These are phyloP conservation scores for Saccharum spontaneum DNA, from an alignment of 176 grass and related monocot species.

Conservation along the genomic window DNA sequence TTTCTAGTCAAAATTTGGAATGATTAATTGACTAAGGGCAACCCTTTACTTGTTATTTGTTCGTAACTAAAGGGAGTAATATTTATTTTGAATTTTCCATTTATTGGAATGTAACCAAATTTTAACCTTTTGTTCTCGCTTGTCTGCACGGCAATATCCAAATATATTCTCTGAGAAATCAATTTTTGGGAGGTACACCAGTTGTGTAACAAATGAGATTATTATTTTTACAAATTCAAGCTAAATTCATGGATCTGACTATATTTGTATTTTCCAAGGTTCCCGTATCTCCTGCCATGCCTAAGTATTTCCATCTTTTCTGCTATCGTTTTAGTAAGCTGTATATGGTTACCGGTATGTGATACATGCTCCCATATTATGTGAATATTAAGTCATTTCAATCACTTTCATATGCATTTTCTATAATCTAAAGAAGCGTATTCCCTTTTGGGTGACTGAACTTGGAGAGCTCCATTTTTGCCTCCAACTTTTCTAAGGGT, in stretches of 20 bases:
- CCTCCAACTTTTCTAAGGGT: background rate
- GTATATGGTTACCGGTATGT: conserved; percentile 85
- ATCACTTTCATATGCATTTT: background rate
- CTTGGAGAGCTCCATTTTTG: background rate
- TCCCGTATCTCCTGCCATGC: conserved; percentile 80
- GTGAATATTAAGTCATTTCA: background rate
- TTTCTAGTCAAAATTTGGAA: background rate
- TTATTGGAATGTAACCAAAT: background rate
- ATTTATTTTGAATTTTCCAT: background rate
- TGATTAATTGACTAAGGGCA: background rate
- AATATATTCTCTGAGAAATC: conserved; percentile 50
- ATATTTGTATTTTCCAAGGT: conserved; percentile 39
- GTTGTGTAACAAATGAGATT: background rate
- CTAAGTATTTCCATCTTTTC: conserved; percentile 65
- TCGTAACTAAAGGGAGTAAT: background rate
- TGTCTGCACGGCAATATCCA: conserved; percentile 67
- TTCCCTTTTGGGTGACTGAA: background rate
- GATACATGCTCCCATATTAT: background rate
- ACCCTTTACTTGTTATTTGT: background rate
- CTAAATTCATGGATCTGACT: background rate
- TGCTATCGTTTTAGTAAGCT: conserved; percentile 48
- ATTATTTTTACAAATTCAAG: background rate
- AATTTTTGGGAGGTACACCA: conserved; percentile 59
- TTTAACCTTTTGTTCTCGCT: background rate
- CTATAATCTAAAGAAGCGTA: background rate